Evolutionary conservation across 257 asterid genomes (phyloP), one percentile per base, ranked within the genome.

Genomic region (Fraxinus excelsior): DNA sequence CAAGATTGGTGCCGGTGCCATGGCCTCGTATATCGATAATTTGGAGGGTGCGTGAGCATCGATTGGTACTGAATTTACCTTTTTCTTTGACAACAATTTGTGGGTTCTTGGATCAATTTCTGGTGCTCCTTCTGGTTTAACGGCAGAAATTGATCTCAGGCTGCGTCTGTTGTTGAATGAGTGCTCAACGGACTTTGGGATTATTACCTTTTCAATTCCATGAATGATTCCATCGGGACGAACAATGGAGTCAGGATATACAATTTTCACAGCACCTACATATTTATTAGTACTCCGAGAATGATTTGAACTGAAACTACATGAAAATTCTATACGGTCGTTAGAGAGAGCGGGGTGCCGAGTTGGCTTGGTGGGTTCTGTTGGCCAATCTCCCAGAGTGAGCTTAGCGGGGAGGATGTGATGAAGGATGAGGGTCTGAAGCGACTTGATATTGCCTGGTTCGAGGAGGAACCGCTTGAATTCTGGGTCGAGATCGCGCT

Each of bases 181-280:
- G 5, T 83, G 88, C 51, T 87, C 90, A 0, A 89, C 94, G 0
- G 90, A 84, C 49, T 86, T 84, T 1, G 91, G 94, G 9, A 89
- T 76, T 53, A 89, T 28, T 0, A 89, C 78, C 2, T 82, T 78
- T 37, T 87, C 87, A 0, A 89, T 84, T 5, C 90, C 91, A 44
- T 88, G 93, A 58, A 88, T 86, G 14, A 88, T 44, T 28, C 93
- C 93, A 44, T 88, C 93, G 3, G 89, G 87, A 0, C 89, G 85
- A 21, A 88, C 74, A 16, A 88, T 42, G 60, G 84, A 86, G 70
- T 86, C 78, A 2, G 83, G 81, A 14, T 16, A 78, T 2, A 83
- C 74, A 6, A 88, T 66, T 49, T 44, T 88, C 2, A 85, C 83
- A 0, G 21, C 71, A 34, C 86, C 72, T 2, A 86, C 80, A n/a